These are phyloP conservation scores for Blumeria graminis DNA, from an alignment of 2,329 filamentous ascomycete species.

Conservation along the genomic window DNA sequence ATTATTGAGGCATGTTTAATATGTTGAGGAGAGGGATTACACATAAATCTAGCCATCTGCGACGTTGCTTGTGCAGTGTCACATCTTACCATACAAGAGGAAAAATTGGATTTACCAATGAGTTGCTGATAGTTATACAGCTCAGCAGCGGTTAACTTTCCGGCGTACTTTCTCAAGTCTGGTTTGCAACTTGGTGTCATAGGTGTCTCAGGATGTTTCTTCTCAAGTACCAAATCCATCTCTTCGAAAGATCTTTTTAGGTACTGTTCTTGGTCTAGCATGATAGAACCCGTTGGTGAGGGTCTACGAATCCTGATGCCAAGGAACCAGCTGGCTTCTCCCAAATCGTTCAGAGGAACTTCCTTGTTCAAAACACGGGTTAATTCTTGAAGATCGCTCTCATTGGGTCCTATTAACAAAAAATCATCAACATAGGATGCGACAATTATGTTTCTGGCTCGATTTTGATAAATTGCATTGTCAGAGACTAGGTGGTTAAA, in stretches of 20 bases:
- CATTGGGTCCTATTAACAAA: not conserved
- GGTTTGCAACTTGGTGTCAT: not conserved
- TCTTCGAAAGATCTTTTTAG: not conserved
- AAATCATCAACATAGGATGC: not conserved
- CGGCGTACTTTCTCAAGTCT: not conserved
- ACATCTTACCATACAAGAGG: not conserved
- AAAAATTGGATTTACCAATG: not conserved
- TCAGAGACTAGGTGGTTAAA: not conserved
- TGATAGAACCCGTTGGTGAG: not conserved
- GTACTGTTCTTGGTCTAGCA: not conserved
- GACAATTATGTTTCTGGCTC: not conserved
- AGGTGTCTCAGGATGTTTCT: not conserved
- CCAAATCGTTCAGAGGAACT: not conserved
- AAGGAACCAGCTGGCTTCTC: not conserved
- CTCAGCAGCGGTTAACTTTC: not conserved
- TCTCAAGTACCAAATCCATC: no score
- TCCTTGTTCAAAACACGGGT: not conserved
- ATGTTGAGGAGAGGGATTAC: not conserved
- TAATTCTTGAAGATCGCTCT: not conserved
- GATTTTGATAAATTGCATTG: not conserved
- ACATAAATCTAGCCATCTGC: not conserved
- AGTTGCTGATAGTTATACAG: not conserved
- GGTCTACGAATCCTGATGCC: not conserved
- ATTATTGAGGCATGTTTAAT: not conserved
- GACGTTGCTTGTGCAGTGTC: not conserved